Conservation (phyloP, 2,329 filamentous ascomycete genomes). For the Colletotrichum echinochloae region DNA sequence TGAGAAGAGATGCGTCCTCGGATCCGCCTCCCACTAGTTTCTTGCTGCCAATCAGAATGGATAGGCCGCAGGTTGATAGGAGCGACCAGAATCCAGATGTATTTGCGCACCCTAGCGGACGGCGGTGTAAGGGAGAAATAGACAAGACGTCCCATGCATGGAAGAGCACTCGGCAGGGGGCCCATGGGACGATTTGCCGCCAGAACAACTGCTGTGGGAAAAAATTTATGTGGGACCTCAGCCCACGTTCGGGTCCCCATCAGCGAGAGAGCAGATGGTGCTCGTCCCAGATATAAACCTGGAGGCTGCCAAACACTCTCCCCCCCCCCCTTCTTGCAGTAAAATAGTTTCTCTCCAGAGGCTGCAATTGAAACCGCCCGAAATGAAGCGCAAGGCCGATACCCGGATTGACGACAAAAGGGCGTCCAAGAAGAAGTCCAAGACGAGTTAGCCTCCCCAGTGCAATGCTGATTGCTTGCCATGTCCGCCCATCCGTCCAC, state of each 20-base stretch:
- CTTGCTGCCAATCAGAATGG: neutral
- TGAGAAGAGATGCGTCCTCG: neutral
- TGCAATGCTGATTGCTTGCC: conserved; percentile 12
- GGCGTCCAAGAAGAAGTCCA: conserved; percentile 65
- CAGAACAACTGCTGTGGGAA: conserved; percentile 36
- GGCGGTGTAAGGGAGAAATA: conserved; percentile 5
- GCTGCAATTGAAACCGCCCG: conserved; percentile 39
- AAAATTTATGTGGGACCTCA: conserved; percentile 40
- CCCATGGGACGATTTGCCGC: conserved; percentile 36
- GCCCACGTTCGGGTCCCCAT: conserved; percentile 28
- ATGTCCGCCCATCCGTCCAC: conserved; percentile 21
- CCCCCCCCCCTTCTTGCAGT: neutral
- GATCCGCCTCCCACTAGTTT: no score
- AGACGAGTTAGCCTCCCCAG: conserved; percentile 55
- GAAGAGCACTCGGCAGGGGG: conserved; percentile 24
- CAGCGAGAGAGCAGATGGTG: conserved; percentile 22
- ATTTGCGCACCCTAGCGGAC: neutral
- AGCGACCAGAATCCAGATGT: neutral
- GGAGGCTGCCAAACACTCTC: conserved; percentile 6
- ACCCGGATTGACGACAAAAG: conserved; percentile 57
- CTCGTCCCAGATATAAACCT: conserved; percentile 15
- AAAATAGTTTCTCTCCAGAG: neutral
- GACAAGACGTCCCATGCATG: neutral
- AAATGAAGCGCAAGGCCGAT: conserved; percentile 72
- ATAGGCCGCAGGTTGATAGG: neutral